Conservation (phyloP, 108 stramenopile genomes). For the Cyclotella cryptica region DNA sequence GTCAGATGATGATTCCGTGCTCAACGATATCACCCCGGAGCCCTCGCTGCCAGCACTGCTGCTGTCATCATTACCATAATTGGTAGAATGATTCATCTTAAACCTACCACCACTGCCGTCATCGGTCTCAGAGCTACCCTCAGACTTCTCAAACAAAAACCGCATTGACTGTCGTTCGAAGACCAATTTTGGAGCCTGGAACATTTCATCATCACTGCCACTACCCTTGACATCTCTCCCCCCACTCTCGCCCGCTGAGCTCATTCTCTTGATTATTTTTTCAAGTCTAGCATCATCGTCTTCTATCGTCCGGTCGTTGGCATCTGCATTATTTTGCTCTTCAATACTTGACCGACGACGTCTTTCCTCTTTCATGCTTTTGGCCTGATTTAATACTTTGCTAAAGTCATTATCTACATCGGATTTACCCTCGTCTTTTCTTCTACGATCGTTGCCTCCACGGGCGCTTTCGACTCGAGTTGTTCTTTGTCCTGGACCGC, state of each 20-base stretch:
- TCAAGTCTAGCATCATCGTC: neutral
- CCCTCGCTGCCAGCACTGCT: neutral
- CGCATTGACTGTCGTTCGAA: no score
- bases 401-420: constrained; percentile 7
- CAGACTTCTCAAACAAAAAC: neutral
- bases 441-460: neutral
- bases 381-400: neutral
- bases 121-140: neutral
- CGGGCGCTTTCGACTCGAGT: neutral
- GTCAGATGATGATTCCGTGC: constrained; percentile 7
- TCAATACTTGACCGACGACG: neutral
- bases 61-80: neutral
- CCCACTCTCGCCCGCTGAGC: neutral
- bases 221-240: neutral
- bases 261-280: neutral
- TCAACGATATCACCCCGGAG: neutral
- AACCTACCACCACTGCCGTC: neutral
- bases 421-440: neutral
- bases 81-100: neutral
- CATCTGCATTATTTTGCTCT: neutral
- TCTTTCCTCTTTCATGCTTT: constrained; percentile 14
- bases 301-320: no score
- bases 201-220: neutral
- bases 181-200: neutral
- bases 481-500: neutral